Evolutionary conservation across 768 basidiomycete species (phyloP), one percentile per base, ranked within the genome.

Genomic region (Leccinum rimulosum): DNA sequence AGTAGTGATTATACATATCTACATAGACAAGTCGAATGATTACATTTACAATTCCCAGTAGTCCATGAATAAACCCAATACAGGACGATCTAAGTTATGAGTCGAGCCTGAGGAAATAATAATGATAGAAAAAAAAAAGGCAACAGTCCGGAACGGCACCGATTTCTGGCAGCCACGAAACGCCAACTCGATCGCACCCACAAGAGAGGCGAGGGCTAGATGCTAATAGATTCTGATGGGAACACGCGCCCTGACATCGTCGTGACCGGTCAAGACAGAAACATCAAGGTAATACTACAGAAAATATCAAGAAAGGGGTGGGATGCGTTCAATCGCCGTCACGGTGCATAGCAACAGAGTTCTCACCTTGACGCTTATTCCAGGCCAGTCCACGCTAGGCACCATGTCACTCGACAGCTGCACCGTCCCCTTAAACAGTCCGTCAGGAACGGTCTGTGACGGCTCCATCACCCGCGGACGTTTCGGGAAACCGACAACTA

Each of bases 401-500:
- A 89, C 69, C 80, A 89, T 83, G 56, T 81, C 79, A 64, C 79
- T 80, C 50, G 79, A 74, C 6, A 90, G 70, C 31, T 75, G 69
- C 31, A 91, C 74, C 57, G 81, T 82, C 52, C 82, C 79, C 67
- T 86, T 87, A 64, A 80, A 83, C 2, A 90, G 76, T 12, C 89
- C 89, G 66, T 90, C 87, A 1, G 89, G 88, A 33, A 87, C 76
- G 17, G 78, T 66, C 8, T 81, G 77, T 3, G 81, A 74, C 10
- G 3, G 81, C 80, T 64, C 83, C 82, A 43, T 69, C 60, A 70
- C 71, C 52, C 74, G 72, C 9, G 87, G 86, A 17, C 87, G 83
- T 62, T 89, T 90, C 17, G 86, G 85, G 63, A 90, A 90, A 2
- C 89, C 89, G 49, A 87, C 80, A 53, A 75, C 81, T 48, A 90